Evolutionary conservation across 106 monocot species (phyloP), one percentile per base, ranked within the genome.

Genomic region (Vanilla planifolia): DNA sequence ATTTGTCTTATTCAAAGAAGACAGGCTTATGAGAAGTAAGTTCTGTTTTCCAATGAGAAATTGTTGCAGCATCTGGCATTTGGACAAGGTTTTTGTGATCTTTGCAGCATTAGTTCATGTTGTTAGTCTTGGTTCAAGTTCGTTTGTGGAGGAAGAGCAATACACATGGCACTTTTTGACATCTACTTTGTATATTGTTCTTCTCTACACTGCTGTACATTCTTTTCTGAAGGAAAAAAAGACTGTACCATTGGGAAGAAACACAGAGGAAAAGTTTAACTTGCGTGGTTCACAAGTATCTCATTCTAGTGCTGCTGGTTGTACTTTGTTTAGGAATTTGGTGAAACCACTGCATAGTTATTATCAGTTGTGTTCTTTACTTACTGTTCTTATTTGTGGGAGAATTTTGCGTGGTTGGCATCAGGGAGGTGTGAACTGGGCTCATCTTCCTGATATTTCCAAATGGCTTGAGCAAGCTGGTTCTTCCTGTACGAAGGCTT

Each of bases 121-220:
- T 48, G 23, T 79, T 35, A 91, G 91, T 75, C 84, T 98, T 67
- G 59, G 68, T 39, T 58, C 91, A 75, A 98, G 96, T 48, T 98
- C 96, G 43, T 74, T 98, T 73, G 91, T 98, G 24, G 96, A 98
- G 67, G 96, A 98, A 82, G 96, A 98, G 57, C 96, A 98, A 62
- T 98, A 98, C 61, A 79, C 84, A 33, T 98, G 96, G 91, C 87
- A 98, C 74, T 98, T 81, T 53, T 48, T 98, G 24, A 73, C 74
- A 45, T 82, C 87, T 3, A 88, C 96, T 14, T 62, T 98, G 33
- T 91, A 79, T 69, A 59, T 91, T 34, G 72, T 98, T 43, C 85
- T 84, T 79, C 68, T 98, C 39, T 69, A 72, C 28, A 74, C 4
- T 22, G 60, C 59, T 39, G 29, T 84, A 20, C 74, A 60, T 20